A percentile compares a stretch with the other conserved stretches of the same genome.
Conservation (phyloP, 2,329 filamentous ascomycete species). For the Fusarium longipes region DNA sequence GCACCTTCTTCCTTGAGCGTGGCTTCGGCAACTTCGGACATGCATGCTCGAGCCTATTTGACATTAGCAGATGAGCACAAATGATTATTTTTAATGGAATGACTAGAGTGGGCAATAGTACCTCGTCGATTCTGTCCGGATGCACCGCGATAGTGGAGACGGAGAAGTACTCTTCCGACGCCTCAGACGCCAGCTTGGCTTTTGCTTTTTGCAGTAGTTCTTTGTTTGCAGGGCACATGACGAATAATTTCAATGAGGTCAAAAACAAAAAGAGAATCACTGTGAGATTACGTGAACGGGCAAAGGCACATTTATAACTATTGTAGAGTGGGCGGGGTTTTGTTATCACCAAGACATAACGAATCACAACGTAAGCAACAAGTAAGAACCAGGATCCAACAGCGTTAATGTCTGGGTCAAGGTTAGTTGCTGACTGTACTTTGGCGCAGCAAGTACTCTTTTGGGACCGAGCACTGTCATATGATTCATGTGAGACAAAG, state of each 20-base stretch:
- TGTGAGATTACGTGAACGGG: background rate
- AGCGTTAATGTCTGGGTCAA: background rate
- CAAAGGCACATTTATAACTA: too few relatives aligned
- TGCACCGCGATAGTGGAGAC: constrained; percentile 15
- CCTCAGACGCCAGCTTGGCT: background rate
- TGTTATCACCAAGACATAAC: too few relatives aligned
- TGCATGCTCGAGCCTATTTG: background rate
- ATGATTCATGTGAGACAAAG: background rate
- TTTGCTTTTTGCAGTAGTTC: background rate
- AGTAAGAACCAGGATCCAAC: background rate
- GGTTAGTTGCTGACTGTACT: background rate
- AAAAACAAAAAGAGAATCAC: fast-evolving
- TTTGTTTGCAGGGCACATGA: background rate
- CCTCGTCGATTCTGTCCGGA: background rate
- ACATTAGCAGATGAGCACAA: background rate
- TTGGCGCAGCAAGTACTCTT: background rate
- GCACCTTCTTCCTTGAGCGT: constrained; percentile 2
- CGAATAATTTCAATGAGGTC: fast-evolving
- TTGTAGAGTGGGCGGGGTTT: background rate
- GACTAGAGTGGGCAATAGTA: fast-evolving
- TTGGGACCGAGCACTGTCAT: background rate
- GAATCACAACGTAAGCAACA: background rate
- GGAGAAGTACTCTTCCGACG: constrained; percentile 4
- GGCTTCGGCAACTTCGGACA: constrained; percentile 17
- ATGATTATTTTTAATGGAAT: fast-evolving